A percentile compares a stretch with the other conserved stretches of the same genome.
These are phyloP conservation scores for Aspergillus biplanus DNA, from an alignment of 495 filamentous ascomycete species.

Conservation along the genomic window DNA sequence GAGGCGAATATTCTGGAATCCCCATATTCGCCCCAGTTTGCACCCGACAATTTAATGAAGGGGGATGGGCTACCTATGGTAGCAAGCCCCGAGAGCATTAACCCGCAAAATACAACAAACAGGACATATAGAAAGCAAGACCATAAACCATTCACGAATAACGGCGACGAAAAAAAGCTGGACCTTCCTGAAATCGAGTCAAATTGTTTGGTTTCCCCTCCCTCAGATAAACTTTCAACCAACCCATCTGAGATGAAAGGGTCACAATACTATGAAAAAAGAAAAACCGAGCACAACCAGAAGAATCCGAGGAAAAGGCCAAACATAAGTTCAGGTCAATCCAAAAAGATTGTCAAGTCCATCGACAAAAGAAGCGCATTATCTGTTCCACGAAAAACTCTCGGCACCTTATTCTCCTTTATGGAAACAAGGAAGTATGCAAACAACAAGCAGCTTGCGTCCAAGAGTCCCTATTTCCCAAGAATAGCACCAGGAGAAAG, in stretches of 20 bases:
- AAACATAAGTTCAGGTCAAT: background rate
- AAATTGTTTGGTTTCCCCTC: too few species aligned
- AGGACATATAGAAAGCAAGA: too few species aligned
- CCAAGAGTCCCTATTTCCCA: slow-evolving; percentile 25
- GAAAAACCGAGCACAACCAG: background rate
- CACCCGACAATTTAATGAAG: too few species aligned
- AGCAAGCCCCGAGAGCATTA: too few species aligned
- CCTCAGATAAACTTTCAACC: background rate
- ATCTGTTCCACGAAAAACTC: background rate
- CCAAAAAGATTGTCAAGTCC: background rate
- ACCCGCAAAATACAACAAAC: too few species aligned
- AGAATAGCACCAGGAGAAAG: background rate
- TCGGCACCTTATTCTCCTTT: slow-evolving; percentile 35
- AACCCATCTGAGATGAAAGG: background rate
- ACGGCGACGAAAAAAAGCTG: too few species aligned
- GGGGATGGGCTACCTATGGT: too few species aligned
- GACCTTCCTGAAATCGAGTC: too few species aligned
- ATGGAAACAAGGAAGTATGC: slow-evolving; percentile 33
- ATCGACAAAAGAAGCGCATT: background rate
- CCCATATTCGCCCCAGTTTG: too few species aligned
- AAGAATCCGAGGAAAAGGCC: background rate
- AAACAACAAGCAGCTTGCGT: background rate
- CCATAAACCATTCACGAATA: too few species aligned
- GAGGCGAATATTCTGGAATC: too few species aligned
- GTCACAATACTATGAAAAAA: background rate